Evolutionary conservation across 2,329 filamentous ascomycete species (phyloP).

Genomic region (Ceratocystiopsis brevicomis): DNA sequence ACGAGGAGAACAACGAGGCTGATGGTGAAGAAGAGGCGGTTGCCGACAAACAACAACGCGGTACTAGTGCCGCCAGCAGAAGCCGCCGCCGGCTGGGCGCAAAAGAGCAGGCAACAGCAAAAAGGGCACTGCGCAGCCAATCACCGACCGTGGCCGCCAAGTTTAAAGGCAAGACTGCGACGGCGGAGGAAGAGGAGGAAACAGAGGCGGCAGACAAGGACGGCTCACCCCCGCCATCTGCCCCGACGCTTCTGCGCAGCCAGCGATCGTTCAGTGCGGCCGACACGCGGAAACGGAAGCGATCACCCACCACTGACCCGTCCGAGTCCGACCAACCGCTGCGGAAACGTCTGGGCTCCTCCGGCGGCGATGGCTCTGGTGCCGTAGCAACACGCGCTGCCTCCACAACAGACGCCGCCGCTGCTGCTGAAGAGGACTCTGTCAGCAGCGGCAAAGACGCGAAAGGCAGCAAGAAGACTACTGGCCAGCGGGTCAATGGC

Average conservation of each 20-base stretch:
- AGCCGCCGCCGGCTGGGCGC: constrained; percentile 13
- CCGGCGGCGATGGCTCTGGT: constrained; percentile 20
- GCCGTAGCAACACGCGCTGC: constrained; percentile 8
- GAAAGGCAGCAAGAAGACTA: constrained; percentile 8
- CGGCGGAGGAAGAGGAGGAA: constrained; percentile 13
- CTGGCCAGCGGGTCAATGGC: constrained; percentile 16
- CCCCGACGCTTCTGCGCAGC: constrained; percentile 1
- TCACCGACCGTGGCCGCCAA: constrained; percentile 4
- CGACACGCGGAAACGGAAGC: constrained; percentile 31
- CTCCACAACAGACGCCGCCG: neutral
- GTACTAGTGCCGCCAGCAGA: constrained; percentile 1
- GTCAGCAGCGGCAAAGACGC: constrained; percentile 18
- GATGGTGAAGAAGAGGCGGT: constrained; percentile 11
- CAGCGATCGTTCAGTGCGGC: constrained; percentile 12
- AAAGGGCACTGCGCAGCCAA: constrained; percentile 1
- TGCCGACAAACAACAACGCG: constrained; percentile 1
- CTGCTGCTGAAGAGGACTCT: constrained; percentile 13
- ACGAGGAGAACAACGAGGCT: constrained; percentile 17
- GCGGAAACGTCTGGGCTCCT: constrained; percentile 32
- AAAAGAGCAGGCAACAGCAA: constrained; percentile 13
- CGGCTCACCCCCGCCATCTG: neutral
- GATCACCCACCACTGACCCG: constrained; percentile 25
- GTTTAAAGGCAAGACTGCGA: constrained; percentile 7
- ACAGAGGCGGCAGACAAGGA: too few species aligned
- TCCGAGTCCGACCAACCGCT: constrained; percentile 28